Conservation (phyloP, 768 basidiomycete genomes). For the Hydnum rufescens region DNA sequence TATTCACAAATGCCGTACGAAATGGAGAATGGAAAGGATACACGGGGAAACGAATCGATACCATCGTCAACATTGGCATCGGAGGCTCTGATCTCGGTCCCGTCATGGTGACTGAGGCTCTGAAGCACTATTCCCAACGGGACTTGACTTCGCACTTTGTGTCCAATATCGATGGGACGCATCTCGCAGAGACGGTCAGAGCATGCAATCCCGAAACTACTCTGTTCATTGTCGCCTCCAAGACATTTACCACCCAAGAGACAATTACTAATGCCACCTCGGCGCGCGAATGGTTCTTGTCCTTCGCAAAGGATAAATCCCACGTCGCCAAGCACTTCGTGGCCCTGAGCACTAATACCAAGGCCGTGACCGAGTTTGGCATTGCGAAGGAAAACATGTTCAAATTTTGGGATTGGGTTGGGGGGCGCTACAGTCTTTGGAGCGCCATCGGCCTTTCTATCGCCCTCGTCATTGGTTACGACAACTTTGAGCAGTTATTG, state of each 20-base stretch:
- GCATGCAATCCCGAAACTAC: conserved; percentile 78
- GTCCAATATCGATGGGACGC: conserved; percentile 96
- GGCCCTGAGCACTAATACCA: conserved; percentile 89
- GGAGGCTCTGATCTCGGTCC: conserved; percentile 96
- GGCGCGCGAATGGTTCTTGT: conserved; percentile 88
- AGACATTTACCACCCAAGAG: conserved; percentile 99
- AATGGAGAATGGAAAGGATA: conserved; percentile 90
- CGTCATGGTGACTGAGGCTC: conserved; percentile 97
- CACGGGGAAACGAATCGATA: conserved; percentile 84
- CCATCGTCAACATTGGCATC: conserved; percentile 97
- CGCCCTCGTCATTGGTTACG: conserved; percentile 78
- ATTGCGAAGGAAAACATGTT: conserved; percentile 92
- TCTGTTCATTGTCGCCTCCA: conserved; percentile 94
- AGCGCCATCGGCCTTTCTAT: conserved; percentile 95
- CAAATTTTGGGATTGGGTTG: conserved; percentile 99
- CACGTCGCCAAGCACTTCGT: conserved; percentile 99
- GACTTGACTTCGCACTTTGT: conserved; percentile 79
- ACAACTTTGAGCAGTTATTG: conserved; percentile 80
- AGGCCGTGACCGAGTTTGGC: conserved; percentile 82
- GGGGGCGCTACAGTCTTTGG: conserved; percentile 96
- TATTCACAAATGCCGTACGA: conserved; percentile 69
- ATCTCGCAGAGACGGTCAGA: conserved; percentile 73
- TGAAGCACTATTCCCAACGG: conserved; percentile 81
- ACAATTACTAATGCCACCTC: conserved; percentile 97
- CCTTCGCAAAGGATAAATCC: conserved; percentile 57